phyloP scores from a whole-genome alignment of 768 basidiomycete species.

The Suillus hirtellus region DNA sequence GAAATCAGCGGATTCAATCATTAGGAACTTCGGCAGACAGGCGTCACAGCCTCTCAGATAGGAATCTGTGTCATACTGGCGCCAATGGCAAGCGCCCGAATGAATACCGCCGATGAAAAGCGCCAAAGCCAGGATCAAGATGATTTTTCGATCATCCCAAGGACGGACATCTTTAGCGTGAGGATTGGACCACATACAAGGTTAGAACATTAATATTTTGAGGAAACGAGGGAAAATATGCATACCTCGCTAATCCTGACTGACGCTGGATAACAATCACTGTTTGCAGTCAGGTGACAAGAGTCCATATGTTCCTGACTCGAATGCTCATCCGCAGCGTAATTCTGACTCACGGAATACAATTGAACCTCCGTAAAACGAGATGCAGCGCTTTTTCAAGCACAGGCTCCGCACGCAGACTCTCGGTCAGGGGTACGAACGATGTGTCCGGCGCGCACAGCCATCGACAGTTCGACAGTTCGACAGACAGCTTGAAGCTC shows the following conservation, averaged over 20 bases:
- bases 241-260: background rate
- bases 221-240: background rate
- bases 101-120: background rate
- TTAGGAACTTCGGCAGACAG: background rate
- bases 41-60: background rate
- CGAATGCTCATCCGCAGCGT: background rate
- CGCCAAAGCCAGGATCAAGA: background rate
- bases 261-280: background rate
- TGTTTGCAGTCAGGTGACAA: background rate
- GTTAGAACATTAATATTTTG: background rate
- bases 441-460: background rate
- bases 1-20: too few species aligned
- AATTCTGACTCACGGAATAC: background rate
- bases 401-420: background rate
- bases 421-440: background rate
- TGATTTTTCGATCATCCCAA: background rate
- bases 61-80: background rate
- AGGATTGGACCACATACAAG: background rate
- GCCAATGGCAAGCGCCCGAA: background rate
- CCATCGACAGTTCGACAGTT: background rate
- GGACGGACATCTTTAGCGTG: background rate
- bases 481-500: too few species aligned
- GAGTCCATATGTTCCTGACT: background rate
- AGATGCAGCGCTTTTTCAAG: background rate
- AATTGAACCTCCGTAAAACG: background rate